Base-by-base conservation (phyloP, 495 filamentous ascomycete species). In the Lophium mytilinum region DNA sequence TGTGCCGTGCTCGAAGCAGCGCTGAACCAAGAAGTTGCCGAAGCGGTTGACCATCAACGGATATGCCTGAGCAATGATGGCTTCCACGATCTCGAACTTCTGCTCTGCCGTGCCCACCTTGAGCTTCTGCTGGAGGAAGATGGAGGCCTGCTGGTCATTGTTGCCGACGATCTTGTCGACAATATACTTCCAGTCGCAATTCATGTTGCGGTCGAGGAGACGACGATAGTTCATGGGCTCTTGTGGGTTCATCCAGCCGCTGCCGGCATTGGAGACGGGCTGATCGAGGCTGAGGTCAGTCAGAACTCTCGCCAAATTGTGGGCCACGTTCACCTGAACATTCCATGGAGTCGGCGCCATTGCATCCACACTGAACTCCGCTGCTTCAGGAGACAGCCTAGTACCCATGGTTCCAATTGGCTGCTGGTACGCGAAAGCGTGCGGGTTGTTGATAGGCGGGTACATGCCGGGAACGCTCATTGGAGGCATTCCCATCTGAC, bases 81-180 rank as follows among this genome's bases (percentile, higher is more conserved):
- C 88, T 65, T 97, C 88, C 45, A 98, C 88, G 52, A 98, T 96
- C 52, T 95, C 90, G 65, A 87, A 94, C 69, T 96, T 97, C 72
- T 97, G 94, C 67, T 97, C 92, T 0, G 84, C 78, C 10, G 93
- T 96, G 52, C 89, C 90, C 54, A 96, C 88, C 74, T 98, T 98
- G 56, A 98, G 87, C 76, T 98, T 98, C 72, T 98, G 94, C 70
- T 98, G 93, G 24, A 98, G 74, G 71, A 98, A 97, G 61, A 98
- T 97, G 0, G 94, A 97, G 14, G 93, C 94, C 72, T 98, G 93
- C 68, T 98, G 93, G 65, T 98, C 93, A 68, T 97, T 97, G 73
- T 89, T 95, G 83, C 90, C 95, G 51, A 97, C 90, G 68, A 98
- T 98, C 76, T 97, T 98, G 72, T 97, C 94, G 37, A 98, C 92